These are phyloP conservation scores for Gloeopeniophorella convolvens DNA, from an alignment of 768 basidiomycete genomes.

Conservation along the genomic window DNA sequence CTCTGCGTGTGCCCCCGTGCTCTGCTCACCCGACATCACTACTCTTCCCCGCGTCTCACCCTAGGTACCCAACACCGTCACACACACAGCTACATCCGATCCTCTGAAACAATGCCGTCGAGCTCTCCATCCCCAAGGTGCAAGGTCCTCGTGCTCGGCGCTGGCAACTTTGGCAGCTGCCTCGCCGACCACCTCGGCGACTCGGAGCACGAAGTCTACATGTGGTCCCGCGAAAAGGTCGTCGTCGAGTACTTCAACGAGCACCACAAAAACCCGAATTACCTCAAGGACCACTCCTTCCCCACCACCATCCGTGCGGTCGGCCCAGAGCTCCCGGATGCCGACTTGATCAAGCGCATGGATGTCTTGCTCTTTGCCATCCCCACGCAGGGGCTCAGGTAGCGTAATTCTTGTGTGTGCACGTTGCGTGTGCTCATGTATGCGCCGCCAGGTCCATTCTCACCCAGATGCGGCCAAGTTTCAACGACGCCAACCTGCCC, in stretches of 20 bases:
- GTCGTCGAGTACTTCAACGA: slow-evolving; percentile 67
- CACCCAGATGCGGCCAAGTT: slow-evolving; percentile 42
- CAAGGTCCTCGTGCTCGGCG: slow-evolving; percentile 62
- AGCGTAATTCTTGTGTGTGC: slow-evolving; percentile 12
- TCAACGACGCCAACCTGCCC: slow-evolving; percentile 51
- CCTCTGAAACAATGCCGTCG: slow-evolving; percentile 22
- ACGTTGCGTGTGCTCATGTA: slow-evolving; percentile 11
- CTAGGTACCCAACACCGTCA: not conserved
- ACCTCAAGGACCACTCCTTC: slow-evolving; percentile 71
- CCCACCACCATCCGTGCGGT: slow-evolving; percentile 64
- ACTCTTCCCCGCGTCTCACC: not conserved
- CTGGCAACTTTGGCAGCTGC: slow-evolving; percentile 86
- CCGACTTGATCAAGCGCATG: slow-evolving; percentile 56
- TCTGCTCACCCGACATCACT: not conserved
- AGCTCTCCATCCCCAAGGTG: slow-evolving; percentile 23
- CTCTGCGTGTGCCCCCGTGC: not conserved
- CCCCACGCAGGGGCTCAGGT: slow-evolving; percentile 82
- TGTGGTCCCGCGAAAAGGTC: slow-evolving; percentile 68
- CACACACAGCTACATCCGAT: not conserved
- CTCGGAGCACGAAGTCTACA: slow-evolving; percentile 66
- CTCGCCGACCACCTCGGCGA: slow-evolving; percentile 85
- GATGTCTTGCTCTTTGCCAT: slow-evolving; percentile 84
- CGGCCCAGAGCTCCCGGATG: slow-evolving; percentile 67
- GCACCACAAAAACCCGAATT: slow-evolving; percentile 62
- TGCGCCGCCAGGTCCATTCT: slow-evolving; percentile 50